Base-by-base conservation (phyloP, 2,329 filamentous ascomycete species). In the Colletotrichum tanaceti region DNA sequence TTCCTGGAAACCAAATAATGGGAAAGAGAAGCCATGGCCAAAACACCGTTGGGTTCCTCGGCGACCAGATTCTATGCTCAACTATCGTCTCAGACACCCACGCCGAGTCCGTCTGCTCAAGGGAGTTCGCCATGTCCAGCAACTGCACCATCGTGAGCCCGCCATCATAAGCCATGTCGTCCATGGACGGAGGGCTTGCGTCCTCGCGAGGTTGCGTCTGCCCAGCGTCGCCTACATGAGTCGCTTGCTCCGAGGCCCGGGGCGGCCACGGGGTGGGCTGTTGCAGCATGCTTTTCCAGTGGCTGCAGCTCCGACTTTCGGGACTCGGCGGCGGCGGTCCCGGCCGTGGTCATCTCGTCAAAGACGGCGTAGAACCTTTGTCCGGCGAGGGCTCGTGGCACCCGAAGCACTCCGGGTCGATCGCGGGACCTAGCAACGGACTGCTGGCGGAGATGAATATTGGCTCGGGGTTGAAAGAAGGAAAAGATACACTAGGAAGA, bases 381-480 rank as follows among this genome's bases (percentile, higher is more conserved):
- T 81, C 77, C 0, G 83, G 71, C 77, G 81, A 85, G 0, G 71
- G 62, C 0, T 72, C 70, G 2, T 76, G 76, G 50, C 77, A 75
- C 32, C 81, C 80, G 7, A 80, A 71, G 1, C 80, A 73, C 7
- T 72, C 71, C 0, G 74, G 68, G 50, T 83, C 79, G 14, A 83
- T 73, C 55, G 77, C 72, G 0, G 81, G 72, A 0, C 75, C 79
- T 1, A 84, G 71, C 0, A 83, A 71, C 0, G 84, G 74, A 13
- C 81, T 77, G n/a, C 83, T 75, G 1, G 78, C 80, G 0, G 83
- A 82, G 0, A 82, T 78, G 16, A 82, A 84, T 0, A 82, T 73
- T 0, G 81, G 76, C 49, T 85, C 83, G 0, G 84, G 76, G 64
- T 85, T 82, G 58, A 84, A 84, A 0, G 83, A 82, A 0, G 86